Evolutionary conservation across 2,329 filamentous ascomycete species (phyloP).

Genomic region (Microdochium bolleyi): DNA sequence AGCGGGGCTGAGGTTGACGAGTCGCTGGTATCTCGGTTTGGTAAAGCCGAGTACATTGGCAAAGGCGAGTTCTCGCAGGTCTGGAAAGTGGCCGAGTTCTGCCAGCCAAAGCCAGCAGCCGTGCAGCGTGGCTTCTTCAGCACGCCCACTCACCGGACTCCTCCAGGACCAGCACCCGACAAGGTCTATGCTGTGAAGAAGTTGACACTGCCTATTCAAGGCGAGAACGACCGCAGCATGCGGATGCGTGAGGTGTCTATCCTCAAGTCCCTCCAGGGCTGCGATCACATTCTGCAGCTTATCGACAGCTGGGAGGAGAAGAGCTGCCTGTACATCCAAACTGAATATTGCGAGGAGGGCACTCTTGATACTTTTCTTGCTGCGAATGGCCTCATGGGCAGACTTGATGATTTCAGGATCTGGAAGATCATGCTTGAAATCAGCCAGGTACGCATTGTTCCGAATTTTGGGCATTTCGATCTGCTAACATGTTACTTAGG

Average conservation of each 20-base stretch:
- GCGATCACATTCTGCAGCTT: conserved; percentile 80
- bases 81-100: conserved; percentile 59
- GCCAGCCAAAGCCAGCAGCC: conserved; percentile 18
- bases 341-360: conserved; percentile 92
- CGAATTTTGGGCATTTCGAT: conserved; percentile 11
- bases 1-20: conserved; percentile 69
- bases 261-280: conserved; percentile 66
- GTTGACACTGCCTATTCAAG: conserved; percentile 70
- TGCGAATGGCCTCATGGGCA: conserved; percentile 73
- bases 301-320: conserved; percentile 83
- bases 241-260: conserved; percentile 81
- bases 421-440: conserved; percentile 96
- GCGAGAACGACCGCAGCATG: conserved; percentile 69
- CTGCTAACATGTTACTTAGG: conserved; percentile 38
- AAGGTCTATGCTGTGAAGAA: conserved; percentile 91
- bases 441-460: conserved; percentile 55
- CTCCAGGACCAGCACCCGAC: conserved; percentile 43
- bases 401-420: conserved; percentile 93
- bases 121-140: conserved; percentile 32
- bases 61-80: conserved; percentile 92
- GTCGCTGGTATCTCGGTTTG: conserved; percentile 66
- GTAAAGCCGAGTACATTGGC: conserved; percentile 71
- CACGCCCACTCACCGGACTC: conserved; percentile 40
- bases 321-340: conserved; percentile 88
- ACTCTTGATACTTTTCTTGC: conserved; percentile 80